Evolutionary conservation across 1,139 yeast species (phyloP).

Genomic region (Blastobotrys elegans): DNA sequence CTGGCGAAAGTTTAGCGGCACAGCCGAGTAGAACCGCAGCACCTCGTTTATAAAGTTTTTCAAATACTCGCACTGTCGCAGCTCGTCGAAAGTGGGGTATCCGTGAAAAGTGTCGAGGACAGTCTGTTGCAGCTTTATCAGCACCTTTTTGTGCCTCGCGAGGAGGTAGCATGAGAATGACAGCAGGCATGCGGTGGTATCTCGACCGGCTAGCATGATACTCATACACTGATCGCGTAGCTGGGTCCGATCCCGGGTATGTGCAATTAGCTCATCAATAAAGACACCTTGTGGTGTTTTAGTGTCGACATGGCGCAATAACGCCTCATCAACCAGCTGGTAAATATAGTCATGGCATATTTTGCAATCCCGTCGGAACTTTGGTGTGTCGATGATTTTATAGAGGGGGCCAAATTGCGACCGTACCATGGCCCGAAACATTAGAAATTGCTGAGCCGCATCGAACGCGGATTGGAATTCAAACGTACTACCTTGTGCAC

Average conservation of each 20-base stretch:
- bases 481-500: constrained; percentile 12
- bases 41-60: constrained; percentile 47
- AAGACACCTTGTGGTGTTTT: constrained; percentile 35
- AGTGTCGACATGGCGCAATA: not conserved
- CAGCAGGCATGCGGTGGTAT: constrained; percentile 48
- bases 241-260: constrained; percentile 44
- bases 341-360: constrained; percentile 31
- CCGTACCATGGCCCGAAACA: constrained; percentile 27
- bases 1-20: constrained; percentile 49
- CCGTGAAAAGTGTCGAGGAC: constrained; percentile 28
- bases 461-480: constrained; percentile 46
- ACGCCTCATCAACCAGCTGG: constrained; percentile 30
- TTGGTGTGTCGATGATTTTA: constrained; percentile 34
- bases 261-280: constrained; percentile 41
- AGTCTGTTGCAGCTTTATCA: constrained; percentile 24
- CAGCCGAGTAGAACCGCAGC: constrained; percentile 50
- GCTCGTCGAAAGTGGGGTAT: constrained; percentile 33
- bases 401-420: constrained; percentile 26
- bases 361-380: constrained; percentile 32
- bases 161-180: constrained; percentile 45
- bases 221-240: constrained; percentile 45
- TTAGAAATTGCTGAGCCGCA: constrained; percentile 38
- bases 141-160: constrained; percentile 42
- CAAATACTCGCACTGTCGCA: constrained; percentile 46
- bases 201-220: constrained; percentile 49